Percentiles rank a stretch among this genome's conserved stretches.
phyloP scores from a whole-genome alignment of 139 green algal genomes.

The Chlamydomonas incerta region DNA sequence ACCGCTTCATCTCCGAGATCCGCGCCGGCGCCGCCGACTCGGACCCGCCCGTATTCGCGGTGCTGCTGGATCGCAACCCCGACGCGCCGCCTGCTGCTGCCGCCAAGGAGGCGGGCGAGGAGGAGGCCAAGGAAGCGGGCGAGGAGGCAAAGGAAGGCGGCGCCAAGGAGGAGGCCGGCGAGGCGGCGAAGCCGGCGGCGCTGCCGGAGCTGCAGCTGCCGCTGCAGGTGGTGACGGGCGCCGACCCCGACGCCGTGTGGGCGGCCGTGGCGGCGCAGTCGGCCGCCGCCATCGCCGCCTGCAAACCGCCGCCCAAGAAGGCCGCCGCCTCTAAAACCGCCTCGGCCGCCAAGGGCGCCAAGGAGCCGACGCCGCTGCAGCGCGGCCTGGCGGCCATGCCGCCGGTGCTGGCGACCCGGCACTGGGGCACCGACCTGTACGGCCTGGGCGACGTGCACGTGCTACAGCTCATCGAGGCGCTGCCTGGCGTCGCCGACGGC shows the following conservation, averaged over 20 bases:
- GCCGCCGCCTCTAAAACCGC: neutral
- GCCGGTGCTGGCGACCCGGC: slow-evolving; percentile 36
- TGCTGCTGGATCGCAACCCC: slow-evolving; percentile 36
- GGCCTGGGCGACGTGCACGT: slow-evolving; percentile 68
- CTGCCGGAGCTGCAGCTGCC: neutral
- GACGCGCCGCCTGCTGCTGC: neutral
- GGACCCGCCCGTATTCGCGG: neutral
- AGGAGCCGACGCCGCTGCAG: neutral
- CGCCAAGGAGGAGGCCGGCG: neutral
- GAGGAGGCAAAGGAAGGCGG: neutral
- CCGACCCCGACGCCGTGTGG: neutral
- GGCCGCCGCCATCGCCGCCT: neutral
- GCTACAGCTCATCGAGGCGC: slow-evolving; percentile 73
- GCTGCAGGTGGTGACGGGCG: neutral
- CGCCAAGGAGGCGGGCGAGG: neutral
- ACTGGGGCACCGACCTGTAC: slow-evolving; percentile 73
- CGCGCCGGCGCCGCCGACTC: neutral
- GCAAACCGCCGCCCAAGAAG: neutral
- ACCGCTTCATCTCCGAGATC: slow-evolving; percentile 28
- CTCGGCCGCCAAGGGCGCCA: neutral
- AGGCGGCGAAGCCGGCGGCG: neutral
- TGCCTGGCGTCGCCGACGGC: slow-evolving; percentile 56
- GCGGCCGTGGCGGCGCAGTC: slow-evolving; percentile 9
- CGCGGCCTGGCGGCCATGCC: slow-evolving; percentile 49
- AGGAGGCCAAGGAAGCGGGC: no score